These are phyloP conservation scores for Dendrothele bispora DNA, from an alignment of 768 basidiomycete genomes.

Conservation along the genomic window DNA sequence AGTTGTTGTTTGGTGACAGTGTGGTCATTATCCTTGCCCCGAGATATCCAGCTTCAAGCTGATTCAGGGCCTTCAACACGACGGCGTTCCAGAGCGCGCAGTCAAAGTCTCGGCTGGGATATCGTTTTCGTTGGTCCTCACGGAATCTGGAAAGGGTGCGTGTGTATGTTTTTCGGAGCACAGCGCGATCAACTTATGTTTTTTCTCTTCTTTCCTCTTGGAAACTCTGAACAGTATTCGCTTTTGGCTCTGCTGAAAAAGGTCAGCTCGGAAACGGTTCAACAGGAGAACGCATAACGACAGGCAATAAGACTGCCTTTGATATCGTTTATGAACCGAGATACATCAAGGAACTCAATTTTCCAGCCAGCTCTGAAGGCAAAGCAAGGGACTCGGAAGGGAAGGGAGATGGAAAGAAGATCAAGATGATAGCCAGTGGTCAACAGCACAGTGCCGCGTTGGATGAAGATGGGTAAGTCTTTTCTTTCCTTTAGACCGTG, in stretches of 20 bases:
- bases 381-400: too few species aligned
- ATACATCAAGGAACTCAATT: slow-evolving; percentile 31
- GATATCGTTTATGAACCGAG: slow-evolving; percentile 76
- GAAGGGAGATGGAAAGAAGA: slow-evolving; percentile 71
- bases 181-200: background rate
- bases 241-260: slow-evolving; percentile 89
- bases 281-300: slow-evolving; percentile 88
- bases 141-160: slow-evolving; percentile 76
- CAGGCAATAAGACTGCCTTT: slow-evolving; percentile 80
- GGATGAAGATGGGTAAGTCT: slow-evolving; percentile 69
- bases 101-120: slow-evolving; percentile 79
- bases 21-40: slow-evolving; percentile 64
- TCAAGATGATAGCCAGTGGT: slow-evolving; percentile 81
- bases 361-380: too few species aligned
- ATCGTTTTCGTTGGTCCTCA: slow-evolving; percentile 81
- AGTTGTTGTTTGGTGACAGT: too few species aligned
- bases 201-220: background rate
- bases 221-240: slow-evolving; percentile 75
- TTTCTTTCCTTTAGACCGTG: slow-evolving; percentile 1
- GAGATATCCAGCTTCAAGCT: slow-evolving; percentile 68
- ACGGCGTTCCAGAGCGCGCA: slow-evolving; percentile 63
- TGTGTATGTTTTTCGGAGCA: background rate
- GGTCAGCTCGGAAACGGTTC: slow-evolving; percentile 93
- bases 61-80: slow-evolving; percentile 56
- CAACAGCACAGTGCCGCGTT: slow-evolving; percentile 86